phyloP scores from a whole-genome alignment of 169 alveolate species.

The Cryptosporidium viatorum region DNA sequence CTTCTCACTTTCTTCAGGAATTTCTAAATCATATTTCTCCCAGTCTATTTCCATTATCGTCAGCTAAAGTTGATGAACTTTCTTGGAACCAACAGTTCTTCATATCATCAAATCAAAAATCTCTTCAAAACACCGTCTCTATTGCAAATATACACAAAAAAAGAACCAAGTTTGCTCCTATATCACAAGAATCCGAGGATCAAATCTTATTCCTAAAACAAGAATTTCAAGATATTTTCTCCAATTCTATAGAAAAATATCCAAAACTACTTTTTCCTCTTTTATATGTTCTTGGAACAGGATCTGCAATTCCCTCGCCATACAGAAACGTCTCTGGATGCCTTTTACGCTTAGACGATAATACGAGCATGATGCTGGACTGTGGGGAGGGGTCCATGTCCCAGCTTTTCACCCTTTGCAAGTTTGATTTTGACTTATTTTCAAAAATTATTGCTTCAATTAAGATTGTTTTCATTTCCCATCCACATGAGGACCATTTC shows the following conservation, averaged over 20 bases:
- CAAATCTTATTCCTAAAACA: constrained; percentile 40
- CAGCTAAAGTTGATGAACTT: not conserved
- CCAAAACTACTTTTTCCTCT: constrained; percentile 76
- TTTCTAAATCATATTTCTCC: constrained; percentile 25
- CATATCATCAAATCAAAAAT: constrained; percentile 2
- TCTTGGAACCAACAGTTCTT: constrained; percentile 26
- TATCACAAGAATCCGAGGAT: constrained; percentile 10
- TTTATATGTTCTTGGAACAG: constrained; percentile 90
- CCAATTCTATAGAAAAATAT: constrained; percentile 63
- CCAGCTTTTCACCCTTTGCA: constrained; percentile 84
- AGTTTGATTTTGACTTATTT: constrained; percentile 21
- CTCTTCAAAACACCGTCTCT: not conserved
- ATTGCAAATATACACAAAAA: constrained; percentile 11
- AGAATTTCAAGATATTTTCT: constrained; percentile 70
- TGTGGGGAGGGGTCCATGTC: constrained; percentile 92
- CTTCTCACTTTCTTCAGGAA: constrained; percentile 33
- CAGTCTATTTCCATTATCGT: not conserved
- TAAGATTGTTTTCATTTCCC: constrained; percentile 86
- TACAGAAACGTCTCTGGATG: constrained; percentile 90
- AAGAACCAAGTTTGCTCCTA: not conserved
- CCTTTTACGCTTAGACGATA: constrained; percentile 77
- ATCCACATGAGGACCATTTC: constrained; percentile 90
- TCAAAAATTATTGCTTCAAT: constrained; percentile 5
- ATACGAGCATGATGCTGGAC: constrained; percentile 86
- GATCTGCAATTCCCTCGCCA: constrained; percentile 91